These are phyloP conservation scores for Cyclotella cryptica DNA, from an alignment of 108 stramenopile species.

Conservation along the genomic window DNA sequence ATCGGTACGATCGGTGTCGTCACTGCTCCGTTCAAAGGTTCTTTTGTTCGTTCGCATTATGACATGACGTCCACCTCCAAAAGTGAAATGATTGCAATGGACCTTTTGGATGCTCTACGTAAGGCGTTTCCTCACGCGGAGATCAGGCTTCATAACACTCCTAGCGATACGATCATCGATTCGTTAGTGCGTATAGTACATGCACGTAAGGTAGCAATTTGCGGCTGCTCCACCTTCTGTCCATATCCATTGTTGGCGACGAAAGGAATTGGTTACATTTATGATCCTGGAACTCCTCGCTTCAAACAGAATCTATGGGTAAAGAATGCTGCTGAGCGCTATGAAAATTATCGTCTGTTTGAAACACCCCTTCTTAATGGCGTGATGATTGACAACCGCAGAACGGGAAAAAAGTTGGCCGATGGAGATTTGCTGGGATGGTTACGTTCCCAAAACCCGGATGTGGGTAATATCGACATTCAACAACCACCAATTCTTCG, in stretches of 20 bases:
- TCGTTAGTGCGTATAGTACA: background rate
- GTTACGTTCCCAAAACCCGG: background rate
- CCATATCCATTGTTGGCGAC: constrained; percentile 4
- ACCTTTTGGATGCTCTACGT: background rate
- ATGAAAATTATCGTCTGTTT: too few species aligned
- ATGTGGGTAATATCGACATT: background rate
- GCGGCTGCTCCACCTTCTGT: constrained; percentile 4
- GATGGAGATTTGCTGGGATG: too few species aligned
- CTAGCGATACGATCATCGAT: background rate
- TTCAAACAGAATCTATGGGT: too few species aligned
- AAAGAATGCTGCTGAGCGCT: too few species aligned
- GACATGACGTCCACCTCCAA: background rate
- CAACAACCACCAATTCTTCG: too few species aligned
- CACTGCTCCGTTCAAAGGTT: constrained; percentile 7
- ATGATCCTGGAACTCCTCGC: too few species aligned
- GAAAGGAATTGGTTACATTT: constrained; percentile 3
- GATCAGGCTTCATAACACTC: background rate
- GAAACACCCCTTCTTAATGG: too few species aligned
- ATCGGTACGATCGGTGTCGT: background rate
- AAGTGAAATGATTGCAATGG: constrained; percentile 6
- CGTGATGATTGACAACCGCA: too few species aligned
- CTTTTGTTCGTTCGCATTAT: background rate
- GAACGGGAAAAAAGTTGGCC: too few species aligned
- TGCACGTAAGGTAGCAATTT: constrained; percentile 4
- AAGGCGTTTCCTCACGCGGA: background rate